Evolutionary conservation across 1,284 basidiomycete genomes (phyloP).

Genomic region (Pholiota adiposa): DNA sequence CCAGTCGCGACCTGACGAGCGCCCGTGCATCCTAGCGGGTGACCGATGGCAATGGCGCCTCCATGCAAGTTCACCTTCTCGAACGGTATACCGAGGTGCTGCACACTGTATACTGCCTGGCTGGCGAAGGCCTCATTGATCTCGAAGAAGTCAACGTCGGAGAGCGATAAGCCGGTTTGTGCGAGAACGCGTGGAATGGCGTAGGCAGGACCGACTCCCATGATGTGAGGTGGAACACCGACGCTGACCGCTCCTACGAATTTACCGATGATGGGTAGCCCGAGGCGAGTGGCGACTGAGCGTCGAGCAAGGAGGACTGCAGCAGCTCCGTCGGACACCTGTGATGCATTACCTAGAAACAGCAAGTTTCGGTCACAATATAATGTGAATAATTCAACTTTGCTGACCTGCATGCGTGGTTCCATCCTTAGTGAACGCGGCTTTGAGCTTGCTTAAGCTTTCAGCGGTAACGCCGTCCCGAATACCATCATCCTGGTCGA

Average conservation of each 20-base stretch:
- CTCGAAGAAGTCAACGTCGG: slow-evolving; percentile 93
- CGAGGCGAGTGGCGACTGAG: slow-evolving; percentile 86
- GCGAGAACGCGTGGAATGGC: slow-evolving; percentile 81
- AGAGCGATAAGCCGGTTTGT: slow-evolving; percentile 70
- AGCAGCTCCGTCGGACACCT: slow-evolving; percentile 96
- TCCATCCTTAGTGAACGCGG: slow-evolving; percentile 90
- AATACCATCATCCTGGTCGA: slow-evolving; percentile 92
- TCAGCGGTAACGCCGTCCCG: slow-evolving; percentile 90
- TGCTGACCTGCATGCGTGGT: slow-evolving; percentile 81
- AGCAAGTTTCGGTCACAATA: background rate
- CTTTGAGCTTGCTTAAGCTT: slow-evolving; percentile 90
- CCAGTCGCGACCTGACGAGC: slow-evolving; percentile 89
- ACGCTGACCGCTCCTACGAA: slow-evolving; percentile 80
- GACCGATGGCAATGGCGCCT: slow-evolving; percentile 90
- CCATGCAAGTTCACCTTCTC: slow-evolving; percentile 89
- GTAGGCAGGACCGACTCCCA: slow-evolving; percentile 91
- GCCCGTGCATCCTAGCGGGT: slow-evolving; percentile 85
- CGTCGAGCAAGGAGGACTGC: slow-evolving; percentile 91
- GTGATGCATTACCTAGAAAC: slow-evolving; percentile 81
- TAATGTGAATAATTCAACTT: slow-evolving; percentile 1
- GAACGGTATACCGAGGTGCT: slow-evolving; percentile 76
- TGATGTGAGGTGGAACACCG: slow-evolving; percentile 87
- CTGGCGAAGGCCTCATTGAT: slow-evolving; percentile 95
- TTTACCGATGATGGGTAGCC: slow-evolving; percentile 93
- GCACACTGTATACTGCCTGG: slow-evolving; percentile 82